Conservation (phyloP, 441 rosid species). For the Kokia cookei region DNA sequence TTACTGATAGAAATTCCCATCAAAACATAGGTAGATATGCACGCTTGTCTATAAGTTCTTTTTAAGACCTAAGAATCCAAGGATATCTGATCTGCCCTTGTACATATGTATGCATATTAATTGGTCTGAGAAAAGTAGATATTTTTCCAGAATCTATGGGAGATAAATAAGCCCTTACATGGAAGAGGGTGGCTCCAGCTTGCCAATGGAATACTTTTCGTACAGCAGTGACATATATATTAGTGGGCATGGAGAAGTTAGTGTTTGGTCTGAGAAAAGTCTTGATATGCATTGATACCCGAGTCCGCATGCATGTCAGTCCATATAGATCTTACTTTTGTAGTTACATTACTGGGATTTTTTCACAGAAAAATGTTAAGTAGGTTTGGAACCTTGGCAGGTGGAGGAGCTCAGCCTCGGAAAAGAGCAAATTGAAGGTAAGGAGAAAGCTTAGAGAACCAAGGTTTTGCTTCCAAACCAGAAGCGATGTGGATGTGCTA, state of each 20-base stretch:
- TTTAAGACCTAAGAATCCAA: constrained; percentile 7
- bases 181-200: constrained; percentile 1
- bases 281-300: constrained; percentile 20
- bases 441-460: constrained; percentile 95
- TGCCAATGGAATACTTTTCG: neutral
- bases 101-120: neutral
- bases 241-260: constrained; percentile 4
- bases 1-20: neutral
- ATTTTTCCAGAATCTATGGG: constrained; percentile 13
- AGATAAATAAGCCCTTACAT: constrained; percentile 17
- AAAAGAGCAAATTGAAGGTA: constrained; percentile 70
- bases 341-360: neutral
- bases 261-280: constrained; percentile 15
- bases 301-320: constrained; percentile 13
- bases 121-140: neutral
- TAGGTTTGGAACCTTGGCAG: constrained; percentile 19
- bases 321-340: constrained; percentile 14
- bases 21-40: constrained; percentile 1
- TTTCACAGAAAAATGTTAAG: neutral
- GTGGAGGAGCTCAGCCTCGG: constrained; percentile 75
- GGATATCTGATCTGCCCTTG: constrained; percentile 18
- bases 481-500: constrained; percentile 89
- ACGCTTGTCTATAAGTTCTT: constrained; percentile 10
- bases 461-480: constrained; percentile 93
- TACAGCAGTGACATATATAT: neutral